phyloP scores from a whole-genome alignment of 2,329 filamentous ascomycete genomes.

The Sclerotinia borealis region DNA sequence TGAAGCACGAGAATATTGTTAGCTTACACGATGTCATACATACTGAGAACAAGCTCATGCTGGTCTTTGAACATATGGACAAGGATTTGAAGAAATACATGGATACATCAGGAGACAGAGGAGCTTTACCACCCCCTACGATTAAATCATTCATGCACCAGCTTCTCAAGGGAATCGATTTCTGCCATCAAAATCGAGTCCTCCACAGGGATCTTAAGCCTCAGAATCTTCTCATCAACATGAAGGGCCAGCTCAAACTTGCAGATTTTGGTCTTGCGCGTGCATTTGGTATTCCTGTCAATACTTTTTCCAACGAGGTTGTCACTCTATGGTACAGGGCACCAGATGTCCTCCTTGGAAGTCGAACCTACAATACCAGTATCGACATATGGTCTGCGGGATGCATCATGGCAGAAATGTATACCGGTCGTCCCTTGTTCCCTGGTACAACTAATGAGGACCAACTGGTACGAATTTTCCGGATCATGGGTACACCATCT shows the following conservation, averaged over 20 bases:
- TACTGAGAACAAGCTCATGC: slow-evolving; percentile 99
- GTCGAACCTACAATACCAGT: slow-evolving; percentile 96
- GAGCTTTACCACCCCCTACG: slow-evolving; percentile 77
- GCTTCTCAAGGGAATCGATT: slow-evolving; percentile 89
- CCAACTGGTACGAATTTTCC: slow-evolving; percentile 93
- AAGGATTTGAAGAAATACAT: slow-evolving; percentile 98
- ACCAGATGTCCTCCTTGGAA: slow-evolving; percentile 89
- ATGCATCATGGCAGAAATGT: slow-evolving; percentile 99
- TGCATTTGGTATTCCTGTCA: slow-evolving; percentile 94
- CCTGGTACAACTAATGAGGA: slow-evolving; percentile 98
- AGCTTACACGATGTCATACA: slow-evolving; percentile 97
- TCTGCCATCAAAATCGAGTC: slow-evolving; percentile 95
- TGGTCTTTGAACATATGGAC: slow-evolving; percentile 99
- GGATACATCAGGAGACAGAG: slow-evolving; percentile 86
- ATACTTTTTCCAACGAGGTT: slow-evolving; percentile 97
- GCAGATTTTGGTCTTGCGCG: slow-evolving; percentile 92
- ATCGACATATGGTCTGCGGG: slow-evolving; percentile 99
- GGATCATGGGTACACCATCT: slow-evolving; percentile 95
- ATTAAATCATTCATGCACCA: slow-evolving; percentile 99
- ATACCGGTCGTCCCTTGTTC: slow-evolving; percentile 90
- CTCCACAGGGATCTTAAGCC: slow-evolving; percentile 94
- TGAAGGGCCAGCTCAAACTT: slow-evolving; percentile 81
- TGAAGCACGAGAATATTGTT: slow-evolving; percentile 98
- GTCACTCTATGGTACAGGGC: slow-evolving; percentile 97
- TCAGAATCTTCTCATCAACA: slow-evolving; percentile 93